These are phyloP conservation scores for Buddleja alternifolia DNA, from an alignment of 257 asterid genomes.

Conservation along the genomic window DNA sequence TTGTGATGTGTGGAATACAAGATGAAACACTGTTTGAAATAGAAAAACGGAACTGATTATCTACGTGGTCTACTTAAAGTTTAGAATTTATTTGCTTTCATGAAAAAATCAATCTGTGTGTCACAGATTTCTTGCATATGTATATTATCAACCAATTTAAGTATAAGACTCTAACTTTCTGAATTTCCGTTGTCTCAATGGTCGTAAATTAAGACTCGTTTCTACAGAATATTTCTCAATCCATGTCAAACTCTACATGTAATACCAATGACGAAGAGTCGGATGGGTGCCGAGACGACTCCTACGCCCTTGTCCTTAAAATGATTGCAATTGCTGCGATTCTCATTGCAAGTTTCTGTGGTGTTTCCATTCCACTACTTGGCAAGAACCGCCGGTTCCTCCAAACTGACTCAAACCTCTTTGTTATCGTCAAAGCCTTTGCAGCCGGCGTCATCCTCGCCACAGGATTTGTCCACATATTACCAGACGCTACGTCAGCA, in stretches of 20 bases:
- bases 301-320: slow-evolving; percentile 48
- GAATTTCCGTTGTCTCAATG: slow-evolving; percentile 20
- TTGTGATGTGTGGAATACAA: no score
- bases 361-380: slow-evolving; percentile 54
- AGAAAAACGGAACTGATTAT: no score
- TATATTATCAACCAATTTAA: background rate
- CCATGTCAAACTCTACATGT: slow-evolving; percentile 44
- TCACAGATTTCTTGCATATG: background rate
- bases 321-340: slow-evolving; percentile 51
- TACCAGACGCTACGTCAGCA: slow-evolving; percentile 56
- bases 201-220: slow-evolving; percentile 38
- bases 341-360: slow-evolving; percentile 52
- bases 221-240: slow-evolving; percentile 39
- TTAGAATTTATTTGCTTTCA: no score
- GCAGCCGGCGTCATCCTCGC: slow-evolving; percentile 71
- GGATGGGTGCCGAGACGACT: slow-evolving; percentile 46
- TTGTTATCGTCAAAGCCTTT: slow-evolving; percentile 57
- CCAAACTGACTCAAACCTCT: slow-evolving; percentile 53
- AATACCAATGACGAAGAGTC: slow-evolving; percentile 24
- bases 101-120: no score
- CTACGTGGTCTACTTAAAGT: no score
- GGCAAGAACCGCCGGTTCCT: slow-evolving; percentile 53
- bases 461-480: slow-evolving; percentile 67
- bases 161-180: background rate
- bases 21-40: no score